A percentile compares a stretch with the other conserved stretches of the same genome.
phyloP scores from a whole-genome alignment of 495 filamentous ascomycete species.

The Xylaria bambusicola region DNA sequence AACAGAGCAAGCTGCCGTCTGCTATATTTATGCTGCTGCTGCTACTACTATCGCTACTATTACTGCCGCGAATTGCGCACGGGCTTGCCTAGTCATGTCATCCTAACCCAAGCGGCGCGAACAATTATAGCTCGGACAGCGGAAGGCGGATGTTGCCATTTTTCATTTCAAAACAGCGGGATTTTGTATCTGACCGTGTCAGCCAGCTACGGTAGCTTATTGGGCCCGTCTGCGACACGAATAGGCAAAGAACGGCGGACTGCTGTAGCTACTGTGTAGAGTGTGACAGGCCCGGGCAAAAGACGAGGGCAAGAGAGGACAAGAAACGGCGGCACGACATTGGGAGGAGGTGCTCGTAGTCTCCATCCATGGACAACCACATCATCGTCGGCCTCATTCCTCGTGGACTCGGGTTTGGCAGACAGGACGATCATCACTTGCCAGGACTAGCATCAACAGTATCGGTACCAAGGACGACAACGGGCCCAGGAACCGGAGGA shows the following conservation, averaged over 20 bases:
- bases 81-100: not conserved
- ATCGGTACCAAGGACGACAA: not conserved
- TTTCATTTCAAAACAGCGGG: not conserved
- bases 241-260: conserved; percentile 1
- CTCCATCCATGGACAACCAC: conserved; percentile 12
- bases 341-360: not conserved
- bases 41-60: no score
- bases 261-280: not conserved
- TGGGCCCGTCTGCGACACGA: conserved; percentile 1
- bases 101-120: not conserved
- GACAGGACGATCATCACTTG: not conserved
- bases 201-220: conserved; percentile 10
- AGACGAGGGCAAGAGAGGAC: no score
- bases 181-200: not conserved
- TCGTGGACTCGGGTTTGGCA: not conserved
- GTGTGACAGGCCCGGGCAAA: no score
- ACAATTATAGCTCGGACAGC: not conserved
- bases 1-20: not conserved
- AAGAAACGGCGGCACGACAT: not conserved
- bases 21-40: no score
- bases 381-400: no score
- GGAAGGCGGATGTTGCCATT: not conserved
- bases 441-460: not conserved
- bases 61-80: not conserved
- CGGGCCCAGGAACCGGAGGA: not conserved